These are phyloP conservation scores for Eucalyptus dawsonii DNA, from an alignment of 345 rosid species.

Conservation along the genomic window DNA sequence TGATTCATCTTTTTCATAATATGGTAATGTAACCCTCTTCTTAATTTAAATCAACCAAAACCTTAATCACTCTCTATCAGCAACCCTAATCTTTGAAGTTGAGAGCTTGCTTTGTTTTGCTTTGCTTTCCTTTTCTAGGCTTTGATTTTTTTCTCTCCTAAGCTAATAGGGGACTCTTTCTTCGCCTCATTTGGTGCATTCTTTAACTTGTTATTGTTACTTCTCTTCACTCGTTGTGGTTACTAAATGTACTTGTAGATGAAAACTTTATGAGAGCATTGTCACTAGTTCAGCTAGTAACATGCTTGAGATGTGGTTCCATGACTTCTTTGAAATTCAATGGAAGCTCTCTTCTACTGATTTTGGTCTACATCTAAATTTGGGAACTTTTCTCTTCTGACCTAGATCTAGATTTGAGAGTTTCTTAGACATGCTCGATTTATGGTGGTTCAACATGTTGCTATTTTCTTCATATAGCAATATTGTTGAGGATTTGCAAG, in stretches of 20 bases:
- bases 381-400: neutral
- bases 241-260: neutral
- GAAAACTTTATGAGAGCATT: neutral
- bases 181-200: too few species aligned
- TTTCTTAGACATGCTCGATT: neutral
- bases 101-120: too few species aligned
- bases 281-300: neutral
- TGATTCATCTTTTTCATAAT: neutral
- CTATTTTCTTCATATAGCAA: neutral
- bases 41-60: too few species aligned
- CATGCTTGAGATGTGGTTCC: neutral
- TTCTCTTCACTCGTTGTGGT: neutral
- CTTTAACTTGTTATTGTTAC: neutral
- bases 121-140: too few species aligned
- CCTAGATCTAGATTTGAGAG: neutral
- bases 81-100: too few species aligned
- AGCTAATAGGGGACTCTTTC: too few species aligned
- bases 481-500: neutral
- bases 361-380: neutral
- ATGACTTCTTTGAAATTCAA: neutral
- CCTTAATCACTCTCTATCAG: too few species aligned
- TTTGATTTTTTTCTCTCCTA: too few species aligned
- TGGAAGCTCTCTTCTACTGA: neutral
- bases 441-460: neutral
- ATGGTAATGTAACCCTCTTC: neutral